These are phyloP conservation scores for Dipodascopsis tothii DNA, from an alignment of 805 yeast species.

Conservation along the genomic window DNA sequence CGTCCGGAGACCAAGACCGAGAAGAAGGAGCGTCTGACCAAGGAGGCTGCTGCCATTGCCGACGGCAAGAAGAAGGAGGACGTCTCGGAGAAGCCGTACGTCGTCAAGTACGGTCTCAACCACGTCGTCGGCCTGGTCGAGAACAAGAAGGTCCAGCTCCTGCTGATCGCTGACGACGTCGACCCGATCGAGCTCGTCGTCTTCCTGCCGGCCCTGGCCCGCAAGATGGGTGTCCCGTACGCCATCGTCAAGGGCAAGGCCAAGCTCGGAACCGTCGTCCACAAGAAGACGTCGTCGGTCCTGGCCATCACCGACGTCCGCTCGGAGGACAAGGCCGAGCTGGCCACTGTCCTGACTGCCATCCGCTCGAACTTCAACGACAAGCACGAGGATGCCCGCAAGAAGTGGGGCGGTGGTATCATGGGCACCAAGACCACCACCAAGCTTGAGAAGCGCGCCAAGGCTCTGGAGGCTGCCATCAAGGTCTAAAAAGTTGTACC, in stretches of 20 bases:
- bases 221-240: constrained; percentile 99
- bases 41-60: constrained; percentile 98
- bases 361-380: constrained; percentile 88
- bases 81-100: constrained; percentile 93
- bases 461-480: constrained; percentile 39
- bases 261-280: constrained; percentile 93
- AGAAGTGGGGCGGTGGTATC: constrained; percentile 99
- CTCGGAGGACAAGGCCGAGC: constrained; percentile 89
- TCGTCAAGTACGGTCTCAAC: constrained; percentile 96
- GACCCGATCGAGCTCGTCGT: constrained; percentile 98
- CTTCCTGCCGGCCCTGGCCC: constrained; percentile 97
- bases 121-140: constrained; percentile 95
- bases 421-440: constrained; percentile 91
- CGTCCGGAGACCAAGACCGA: constrained; percentile 96
- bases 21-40: constrained; percentile 97
- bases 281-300: constrained; percentile 94
- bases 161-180: constrained; percentile 95
- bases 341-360: constrained; percentile 87
- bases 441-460: constrained; percentile 70
- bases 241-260: constrained; percentile 98
- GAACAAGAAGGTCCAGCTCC: constrained; percentile 97
- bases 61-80: constrained; percentile 97
- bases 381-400: constrained; percentile 91
- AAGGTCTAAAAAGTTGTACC: constrained; percentile 10
- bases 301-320: constrained; percentile 95